A percentile compares a stretch with the other conserved stretches of the same genome.
These are phyloP conservation scores for Vinca minor DNA, from an alignment of 257 asterid species.

Conservation along the genomic window DNA sequence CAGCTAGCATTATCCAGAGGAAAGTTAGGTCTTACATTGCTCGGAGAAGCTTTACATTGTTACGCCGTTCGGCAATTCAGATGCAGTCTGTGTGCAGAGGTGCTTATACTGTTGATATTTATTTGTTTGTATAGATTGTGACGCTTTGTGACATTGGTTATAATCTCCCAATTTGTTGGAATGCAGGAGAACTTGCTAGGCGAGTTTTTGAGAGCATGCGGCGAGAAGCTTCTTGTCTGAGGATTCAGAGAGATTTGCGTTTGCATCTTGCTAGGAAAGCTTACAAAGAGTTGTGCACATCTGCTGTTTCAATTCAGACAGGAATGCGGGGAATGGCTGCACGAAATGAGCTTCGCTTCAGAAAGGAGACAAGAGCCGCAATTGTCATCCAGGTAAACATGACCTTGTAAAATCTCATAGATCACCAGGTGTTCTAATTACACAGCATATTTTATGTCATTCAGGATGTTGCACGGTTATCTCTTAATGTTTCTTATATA, in stretches of 20 bases:
- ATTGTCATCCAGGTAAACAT: slow-evolving; percentile 63
- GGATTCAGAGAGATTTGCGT: slow-evolving; percentile 69
- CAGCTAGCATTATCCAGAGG: slow-evolving; percentile 96
- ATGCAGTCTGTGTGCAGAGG: slow-evolving; percentile 94
- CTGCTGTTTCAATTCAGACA: slow-evolving; percentile 74
- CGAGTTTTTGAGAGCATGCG: slow-evolving; percentile 67
- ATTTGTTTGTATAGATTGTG: slow-evolving; percentile 2
- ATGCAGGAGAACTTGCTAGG: slow-evolving; percentile 76
- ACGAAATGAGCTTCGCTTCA: slow-evolving; percentile 75
- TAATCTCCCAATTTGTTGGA: slow-evolving; percentile 17
- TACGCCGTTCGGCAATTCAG: slow-evolving; percentile 60
- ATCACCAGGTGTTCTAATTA: too few species aligned
- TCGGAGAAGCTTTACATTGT: slow-evolving; percentile 49
- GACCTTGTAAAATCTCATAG: slow-evolving; percentile 4
- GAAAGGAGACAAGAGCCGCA: slow-evolving; percentile 75
- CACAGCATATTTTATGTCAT: neutral
- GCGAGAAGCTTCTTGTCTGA: slow-evolving; percentile 63
- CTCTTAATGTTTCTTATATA: neutral
- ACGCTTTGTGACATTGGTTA: slow-evolving; percentile 6
- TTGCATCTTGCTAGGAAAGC: slow-evolving; percentile 83
- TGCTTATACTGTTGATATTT: slow-evolving; percentile 23
- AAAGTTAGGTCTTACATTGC: slow-evolving; percentile 80
- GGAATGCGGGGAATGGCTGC: slow-evolving; percentile 99
- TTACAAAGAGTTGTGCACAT: slow-evolving; percentile 52
- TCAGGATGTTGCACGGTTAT: neutral